A percentile compares a stretch with the other conserved stretches of the same genome.
Evolutionary conservation across 352 stramenopile species (phyloP).

Genomic region (Peronospora belbahrii): DNA sequence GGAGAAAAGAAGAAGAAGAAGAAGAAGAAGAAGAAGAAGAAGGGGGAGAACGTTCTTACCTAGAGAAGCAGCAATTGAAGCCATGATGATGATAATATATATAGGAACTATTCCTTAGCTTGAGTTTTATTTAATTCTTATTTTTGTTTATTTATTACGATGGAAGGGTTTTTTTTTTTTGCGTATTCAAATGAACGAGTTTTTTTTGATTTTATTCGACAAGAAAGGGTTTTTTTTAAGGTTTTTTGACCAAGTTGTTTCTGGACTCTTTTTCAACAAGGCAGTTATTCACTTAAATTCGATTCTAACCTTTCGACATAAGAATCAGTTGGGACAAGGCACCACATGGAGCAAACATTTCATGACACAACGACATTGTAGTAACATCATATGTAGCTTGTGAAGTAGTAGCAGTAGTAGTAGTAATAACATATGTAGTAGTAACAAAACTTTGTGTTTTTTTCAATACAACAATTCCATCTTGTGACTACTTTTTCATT

Average conservation of each 20-base stretch:
- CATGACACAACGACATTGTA: too few species aligned
- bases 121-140: too few species aligned
- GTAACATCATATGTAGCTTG: too few species aligned
- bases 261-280: not conserved
- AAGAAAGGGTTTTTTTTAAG: slow-evolving; percentile 2
- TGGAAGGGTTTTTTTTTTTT: too few species aligned
- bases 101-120: too few species aligned
- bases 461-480: too few species aligned
- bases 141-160: too few species aligned
- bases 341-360: not conserved
- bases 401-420: too few species aligned
- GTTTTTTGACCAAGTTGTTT: slow-evolving; percentile 1
- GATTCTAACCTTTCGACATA: not conserved
- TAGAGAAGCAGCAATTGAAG: slow-evolving; percentile 68
- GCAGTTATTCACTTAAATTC: not conserved
- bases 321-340: not conserved
- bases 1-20: not conserved
- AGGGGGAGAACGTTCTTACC: slow-evolving; percentile 6
- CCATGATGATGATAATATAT: slow-evolving; percentile 47
- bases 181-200: too few species aligned
- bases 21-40: not conserved
- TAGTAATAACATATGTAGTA: too few species aligned
- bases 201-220: slow-evolving; percentile 21
- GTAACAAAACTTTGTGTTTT: too few species aligned
- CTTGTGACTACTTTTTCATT: too few species aligned